Evolutionary conservation across 495 filamentous ascomycete genomes (phyloP), one percentile per base, ranked within the genome.

Genomic region (Astrocystis sublimbata): DNA sequence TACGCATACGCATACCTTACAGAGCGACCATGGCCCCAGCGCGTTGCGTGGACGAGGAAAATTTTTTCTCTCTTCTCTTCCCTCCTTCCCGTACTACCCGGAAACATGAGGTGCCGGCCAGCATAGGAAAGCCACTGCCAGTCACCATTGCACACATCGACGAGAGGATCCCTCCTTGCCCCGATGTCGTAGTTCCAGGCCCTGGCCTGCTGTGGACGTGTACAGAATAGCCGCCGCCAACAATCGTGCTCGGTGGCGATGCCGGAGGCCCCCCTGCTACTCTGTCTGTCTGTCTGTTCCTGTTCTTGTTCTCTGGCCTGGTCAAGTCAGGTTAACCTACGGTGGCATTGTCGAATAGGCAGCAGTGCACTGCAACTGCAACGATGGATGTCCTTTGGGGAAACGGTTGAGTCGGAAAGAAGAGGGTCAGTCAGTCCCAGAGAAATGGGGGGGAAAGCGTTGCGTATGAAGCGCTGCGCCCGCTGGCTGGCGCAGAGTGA

Each of bases 61-160:
- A n/a, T n/a, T n/a, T n/a, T n/a, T n/a, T n/a, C n/a, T n/a, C n/a
- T n/a, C n/a, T n/a, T n/a, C n/a, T n/a, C n/a, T n/a, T n/a, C n/a
- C n/a, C n/a, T n/a, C n/a, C 10, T 49, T 61, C 38, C 58, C 58
- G 58, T 36, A 61, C 19, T 42, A 61, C 35, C 58, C 58, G 58
- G 46, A 50, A 50, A 38, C 58, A 41, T 31, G 31, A 42, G 15
- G 33, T 35, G n/a, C 31, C 46, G 46, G 58, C 45, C 51, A 26
- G 36, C 45, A 19, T 53, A 36, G n/a, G 33, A 26, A 45, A 7
- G 26, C 5, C 38, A 13, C 58, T 61, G 47, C 58, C 58, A 61
- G 58, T 61, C 49, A 61, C 47, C 58, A 61, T 36, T 31, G 47
- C 58, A 51, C 58, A 53, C 58, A 61, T 61, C 35, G 58, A 61